Evolutionary conservation across 2,329 filamentous ascomycete species (phyloP).

Genomic region (Aspergillus chevalieri): DNA sequence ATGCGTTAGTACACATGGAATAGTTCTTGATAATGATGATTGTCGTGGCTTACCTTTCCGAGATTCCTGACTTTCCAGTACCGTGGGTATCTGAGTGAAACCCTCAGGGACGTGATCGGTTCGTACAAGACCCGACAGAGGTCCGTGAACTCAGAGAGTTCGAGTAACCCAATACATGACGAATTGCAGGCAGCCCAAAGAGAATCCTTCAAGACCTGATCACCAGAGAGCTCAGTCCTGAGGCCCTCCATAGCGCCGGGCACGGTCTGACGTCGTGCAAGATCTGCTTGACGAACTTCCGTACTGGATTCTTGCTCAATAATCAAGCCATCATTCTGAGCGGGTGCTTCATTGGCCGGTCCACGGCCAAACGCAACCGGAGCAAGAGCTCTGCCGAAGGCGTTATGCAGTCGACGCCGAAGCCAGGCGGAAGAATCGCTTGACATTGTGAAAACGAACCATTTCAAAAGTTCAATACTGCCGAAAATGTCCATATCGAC

Average conservation of each 20-base stretch:
- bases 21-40: background rate
- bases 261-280: constrained; percentile 52
- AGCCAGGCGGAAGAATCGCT: constrained; percentile 55
- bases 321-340: constrained; percentile 43
- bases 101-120: constrained; percentile 42
- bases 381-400: constrained; percentile 52
- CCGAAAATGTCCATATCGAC: constrained; percentile 51
- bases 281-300: constrained; percentile 47
- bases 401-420: constrained; percentile 45
- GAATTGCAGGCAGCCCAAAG: constrained; percentile 54
- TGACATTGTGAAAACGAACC: constrained; percentile 52
- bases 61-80: constrained; percentile 52
- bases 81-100: constrained; percentile 50
- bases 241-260: constrained; percentile 54
- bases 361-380: constrained; percentile 53
- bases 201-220: constrained; percentile 46
- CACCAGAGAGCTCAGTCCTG: constrained; percentile 46
- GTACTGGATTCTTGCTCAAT: constrained; percentile 52
- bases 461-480: constrained; percentile 47
- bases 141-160: constrained; percentile 53
- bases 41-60: constrained; percentile 40
- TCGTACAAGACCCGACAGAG: constrained; percentile 54
- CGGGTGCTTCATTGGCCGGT: constrained; percentile 25
- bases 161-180: constrained; percentile 44
- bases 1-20: background rate